Evolutionary conservation across 257 asterid species (phyloP), one percentile per base, ranked within the genome.

Genomic region (Cruciata laevipes): DNA sequence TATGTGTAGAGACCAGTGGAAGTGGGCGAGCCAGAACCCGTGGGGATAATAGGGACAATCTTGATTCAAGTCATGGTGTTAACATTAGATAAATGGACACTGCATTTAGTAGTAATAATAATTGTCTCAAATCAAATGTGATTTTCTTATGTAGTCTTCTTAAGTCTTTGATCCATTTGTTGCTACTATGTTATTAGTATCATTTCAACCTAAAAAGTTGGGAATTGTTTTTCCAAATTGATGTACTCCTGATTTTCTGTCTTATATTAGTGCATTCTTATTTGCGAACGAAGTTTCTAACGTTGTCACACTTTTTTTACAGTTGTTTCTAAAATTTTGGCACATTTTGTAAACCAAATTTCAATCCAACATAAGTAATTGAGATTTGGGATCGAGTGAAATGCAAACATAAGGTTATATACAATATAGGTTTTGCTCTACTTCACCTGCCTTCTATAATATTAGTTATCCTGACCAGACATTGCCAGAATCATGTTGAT

Each of bases 1-100:
- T 65, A 93, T 93, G 98, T 90, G 97, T 81, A 81, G 93, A 80
- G 96, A 91, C 69, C 98, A 91, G 69, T 91, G 98, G 98, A 89
- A 82, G 65, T 91, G 96, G 96, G 97, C 95, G 69, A 85, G 96
- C 74, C 80, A 75, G 77, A 89, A 91, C 73, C 98, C 98, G 18
- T 87, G 85, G 83, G 98, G 96, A 0, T 81, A 83, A 76, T 74
- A 73, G 65, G 51, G 82, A 55, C 74, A 81, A 66, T 77, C 84
- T 61, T 78, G 72, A 78, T 18, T 55, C 20, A 18, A 10, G 24
- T 61, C 14, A 17, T 71, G 40, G 58, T 20, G 30, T 20, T 30
- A 13, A 62, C 40, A 44, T 67, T 20, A 40, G 49, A 27, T 24
- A 69, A 69, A 12, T 21, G 49, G 49, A 27, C 33, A n/a, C n/a